A percentile compares a stretch with the other conserved stretches of the same genome.
phyloP scores from a whole-genome alignment of 768 basidiomycete genomes.

The Suillus tomentosus region DNA sequence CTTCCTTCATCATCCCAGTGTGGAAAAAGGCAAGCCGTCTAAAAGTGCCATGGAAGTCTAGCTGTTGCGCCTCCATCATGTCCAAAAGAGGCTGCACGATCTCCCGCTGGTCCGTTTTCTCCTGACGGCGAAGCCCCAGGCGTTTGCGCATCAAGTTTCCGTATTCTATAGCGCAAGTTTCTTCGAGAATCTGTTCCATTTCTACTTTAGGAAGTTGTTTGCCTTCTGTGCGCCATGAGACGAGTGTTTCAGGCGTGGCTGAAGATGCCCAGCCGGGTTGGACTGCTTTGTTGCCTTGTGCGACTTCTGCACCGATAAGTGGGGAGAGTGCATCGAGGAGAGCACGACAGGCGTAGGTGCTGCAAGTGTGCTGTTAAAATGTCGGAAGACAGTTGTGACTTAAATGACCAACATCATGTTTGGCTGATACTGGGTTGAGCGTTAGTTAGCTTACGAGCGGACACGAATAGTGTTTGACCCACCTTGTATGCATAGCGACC shows the following conservation, averaged over 20 bases:
- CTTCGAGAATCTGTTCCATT: conserved; percentile 61
- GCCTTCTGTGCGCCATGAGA: conserved; percentile 63
- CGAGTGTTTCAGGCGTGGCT: conserved; percentile 51
- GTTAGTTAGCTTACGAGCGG: conserved; percentile 15
- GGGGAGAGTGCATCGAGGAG: conserved; percentile 80
- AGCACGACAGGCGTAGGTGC: conserved; percentile 77
- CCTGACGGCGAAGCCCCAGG: conserved; percentile 67
- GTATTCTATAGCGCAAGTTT: conserved; percentile 65
- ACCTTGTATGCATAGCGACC: conserved; percentile 78
- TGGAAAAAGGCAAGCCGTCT: conserved; percentile 68
- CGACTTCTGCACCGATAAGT: conserved; percentile 81
- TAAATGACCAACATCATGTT: conserved; percentile 65
- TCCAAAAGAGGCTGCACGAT: conserved; percentile 72
- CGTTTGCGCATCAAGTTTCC: conserved; percentile 74
- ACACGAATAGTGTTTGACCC: conserved; percentile 12
- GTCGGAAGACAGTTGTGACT: not conserved
- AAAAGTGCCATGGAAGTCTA: conserved; percentile 93
- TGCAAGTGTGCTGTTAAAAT: conserved; percentile 29
- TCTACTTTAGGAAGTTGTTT: conserved; percentile 55
- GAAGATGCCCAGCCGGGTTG: conserved; percentile 64
- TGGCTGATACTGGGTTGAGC: conserved; percentile 58
- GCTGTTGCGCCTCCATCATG: conserved; percentile 65
- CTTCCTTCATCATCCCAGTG: conserved; percentile 36
- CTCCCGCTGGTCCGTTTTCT: conserved; percentile 56
- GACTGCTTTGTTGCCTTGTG: conserved; percentile 49